phyloP scores from a whole-genome alignment of 108 stramenopile species.

The Chaetoceros muelleri region DNA sequence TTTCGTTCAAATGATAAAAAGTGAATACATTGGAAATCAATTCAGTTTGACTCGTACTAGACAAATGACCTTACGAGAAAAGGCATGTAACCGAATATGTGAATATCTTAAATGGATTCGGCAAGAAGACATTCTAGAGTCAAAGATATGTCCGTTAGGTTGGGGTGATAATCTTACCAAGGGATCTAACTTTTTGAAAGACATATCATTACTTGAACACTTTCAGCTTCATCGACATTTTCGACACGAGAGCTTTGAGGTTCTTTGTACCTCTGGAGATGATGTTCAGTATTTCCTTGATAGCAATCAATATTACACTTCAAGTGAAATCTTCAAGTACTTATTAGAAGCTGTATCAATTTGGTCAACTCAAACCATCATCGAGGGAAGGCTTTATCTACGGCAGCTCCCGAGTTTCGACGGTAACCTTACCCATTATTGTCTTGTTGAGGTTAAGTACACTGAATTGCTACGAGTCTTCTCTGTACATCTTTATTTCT shows the following conservation, averaged over 20 bases:
- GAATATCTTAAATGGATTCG: conserved; percentile 47
- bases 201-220: conserved; percentile 29
- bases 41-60: conserved; percentile 3
- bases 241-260: conserved; percentile 53
- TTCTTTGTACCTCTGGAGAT: conserved; percentile 29
- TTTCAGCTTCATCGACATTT: conserved; percentile 58
- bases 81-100: conserved; percentile 42
- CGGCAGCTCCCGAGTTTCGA: conserved; percentile 16
- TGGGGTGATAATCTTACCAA: conserved; percentile 44
- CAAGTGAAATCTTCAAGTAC: conserved; percentile 45
- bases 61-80: conserved; percentile 20
- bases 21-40: conserved; percentile 37
- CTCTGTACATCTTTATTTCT: neutral
- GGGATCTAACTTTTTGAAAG: conserved; percentile 37
- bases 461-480: neutral
- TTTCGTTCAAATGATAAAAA: conserved; percentile 58
- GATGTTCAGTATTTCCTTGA: conserved; percentile 15
- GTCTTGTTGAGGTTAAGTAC: conserved; percentile 25
- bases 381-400: conserved; percentile 33
- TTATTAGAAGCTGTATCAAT: conserved; percentile 25
- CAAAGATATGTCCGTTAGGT: conserved; percentile 42
- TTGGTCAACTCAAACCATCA: conserved; percentile 55
- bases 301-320: conserved; percentile 25
- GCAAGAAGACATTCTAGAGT: conserved; percentile 53
- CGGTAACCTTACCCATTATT: conserved; percentile 43